Evolutionary conservation across 164 flowering plant species (phyloP), one percentile per base, ranked within the genome.

Genomic region (Umbilicus rupestris): DNA sequence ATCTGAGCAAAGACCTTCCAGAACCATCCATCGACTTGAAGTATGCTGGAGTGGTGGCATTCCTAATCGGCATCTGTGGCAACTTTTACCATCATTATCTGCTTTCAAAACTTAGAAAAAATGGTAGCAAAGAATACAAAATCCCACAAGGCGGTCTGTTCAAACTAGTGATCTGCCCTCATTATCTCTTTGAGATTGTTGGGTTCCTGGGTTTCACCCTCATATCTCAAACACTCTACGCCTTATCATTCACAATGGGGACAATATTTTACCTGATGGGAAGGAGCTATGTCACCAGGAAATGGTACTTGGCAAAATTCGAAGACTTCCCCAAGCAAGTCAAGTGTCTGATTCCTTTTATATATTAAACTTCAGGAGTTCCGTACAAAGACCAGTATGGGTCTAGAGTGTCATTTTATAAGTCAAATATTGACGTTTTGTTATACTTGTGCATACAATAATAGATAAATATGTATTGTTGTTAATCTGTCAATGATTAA

Each of bases 71-170:
- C 5, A 79, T 81, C 14, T 26, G n/a, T 57, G 96, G 93, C 3
- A 90, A 90, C 69, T 82, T 86, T 62, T 86, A 85, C 72, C 93
- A 90, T 74, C 90, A 87, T 72, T 68, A 35, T 75, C 69, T 84
- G 26, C 88, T 89, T 7, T 70, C 90, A 16, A 83, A 72, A 19
- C 75, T 87, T 2, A 81, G 90, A 50, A 15, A 39, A 17, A 65
- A 74, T 28, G 75, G 70, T 31, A 82, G 74, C 1, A 72, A 74
- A 67, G 84, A 70, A 31, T 89, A 87, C 70, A 85, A 83, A 64
- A 83, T 89, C 37, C 96, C 92, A 0, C 79, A 26, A 17, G 92
- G 90, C 0, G 92, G 89, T 30, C 67, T 89, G 4, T 89, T 89
- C 49, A 68, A 63, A 69, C 39, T 77, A 22, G 83, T 85, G 11